Conservation (phyloP, 345 rosid species). For the Combretum micranthum region DNA sequence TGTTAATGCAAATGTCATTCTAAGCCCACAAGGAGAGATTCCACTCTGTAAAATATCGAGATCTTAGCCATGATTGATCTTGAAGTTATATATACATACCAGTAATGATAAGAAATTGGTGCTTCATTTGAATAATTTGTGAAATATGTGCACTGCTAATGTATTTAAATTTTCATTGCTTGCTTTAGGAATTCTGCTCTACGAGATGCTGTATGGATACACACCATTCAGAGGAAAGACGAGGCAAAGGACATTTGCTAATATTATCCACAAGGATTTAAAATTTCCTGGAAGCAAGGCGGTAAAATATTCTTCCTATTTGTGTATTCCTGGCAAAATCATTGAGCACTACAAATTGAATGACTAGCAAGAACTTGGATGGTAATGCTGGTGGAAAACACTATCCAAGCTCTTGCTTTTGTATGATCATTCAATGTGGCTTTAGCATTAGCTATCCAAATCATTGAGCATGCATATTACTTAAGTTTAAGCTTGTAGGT, state of each 20-base stretch:
- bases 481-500: no score
- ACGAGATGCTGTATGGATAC: conserved; percentile 94
- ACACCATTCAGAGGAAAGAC: conserved; percentile 97
- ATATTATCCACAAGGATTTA: conserved; percentile 78
- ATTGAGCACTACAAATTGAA: not conserved
- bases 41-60: no score
- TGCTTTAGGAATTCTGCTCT: conserved; percentile 64
- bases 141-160: not conserved
- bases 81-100: no score
- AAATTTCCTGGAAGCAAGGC: conserved; percentile 67
- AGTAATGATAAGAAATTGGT: no score
- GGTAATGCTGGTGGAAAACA: no score
- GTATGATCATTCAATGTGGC: no score
- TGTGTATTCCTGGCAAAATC: not conserved
- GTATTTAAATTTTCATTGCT: not conserved
- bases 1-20: no score
- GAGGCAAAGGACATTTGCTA: conserved; percentile 86
- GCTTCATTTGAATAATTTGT: not conserved
- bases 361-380: no score
- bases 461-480: no score
- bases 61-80: no score
- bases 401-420: not conserved
- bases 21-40: no score
- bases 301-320: conserved; percentile 26
- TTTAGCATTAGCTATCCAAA: no score